Evolutionary conservation across 73 alveolate species (phyloP).

Genomic region (Paramecium biaurelia): DNA sequence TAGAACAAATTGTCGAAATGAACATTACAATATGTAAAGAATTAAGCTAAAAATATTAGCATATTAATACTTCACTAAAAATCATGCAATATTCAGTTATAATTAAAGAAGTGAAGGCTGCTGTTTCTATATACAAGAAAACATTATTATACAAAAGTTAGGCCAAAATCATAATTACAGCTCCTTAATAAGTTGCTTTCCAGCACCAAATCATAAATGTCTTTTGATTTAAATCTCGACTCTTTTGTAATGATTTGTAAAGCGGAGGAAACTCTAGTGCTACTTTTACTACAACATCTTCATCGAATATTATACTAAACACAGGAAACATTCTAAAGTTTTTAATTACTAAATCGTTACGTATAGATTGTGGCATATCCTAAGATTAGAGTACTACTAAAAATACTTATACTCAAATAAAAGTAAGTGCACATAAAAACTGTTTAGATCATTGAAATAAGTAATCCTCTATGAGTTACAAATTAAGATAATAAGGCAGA

Average conservation of each 20-base stretch:
- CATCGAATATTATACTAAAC: conserved; percentile 81
- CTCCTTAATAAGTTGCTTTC: conserved; percentile 87
- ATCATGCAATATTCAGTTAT: conserved; percentile 54
- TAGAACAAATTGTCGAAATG: neutral
- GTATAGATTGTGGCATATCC: conserved; percentile 89
- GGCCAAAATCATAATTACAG: conserved; percentile 84
- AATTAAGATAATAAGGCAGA: conserved; percentile 78
- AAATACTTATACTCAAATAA: conserved; percentile 62
- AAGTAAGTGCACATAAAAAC: conserved; percentile 74
- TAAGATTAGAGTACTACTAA: conserved; percentile 72
- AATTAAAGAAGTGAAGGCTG: conserved; percentile 90
- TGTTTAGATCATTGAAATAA: conserved; percentile 77
- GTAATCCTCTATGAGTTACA: conserved; percentile 87
- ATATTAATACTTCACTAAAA: conserved; percentile 13
- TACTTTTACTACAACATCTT: conserved; percentile 69
- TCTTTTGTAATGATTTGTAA: conserved; percentile 85
- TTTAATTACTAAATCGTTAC: neutral
- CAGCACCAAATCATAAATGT: conserved; percentile 89
- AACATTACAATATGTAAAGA: neutral
- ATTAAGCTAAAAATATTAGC: neutral
- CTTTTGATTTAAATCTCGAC: conserved; percentile 84
- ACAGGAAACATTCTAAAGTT: conserved; percentile 73
- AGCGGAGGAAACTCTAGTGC: conserved; percentile 81
- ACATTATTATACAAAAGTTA: conserved; percentile 78
- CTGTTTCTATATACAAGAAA: conserved; percentile 83